phyloP scores from a whole-genome alignment of 345 rosid genomes.

The Lepidium sativum region DNA sequence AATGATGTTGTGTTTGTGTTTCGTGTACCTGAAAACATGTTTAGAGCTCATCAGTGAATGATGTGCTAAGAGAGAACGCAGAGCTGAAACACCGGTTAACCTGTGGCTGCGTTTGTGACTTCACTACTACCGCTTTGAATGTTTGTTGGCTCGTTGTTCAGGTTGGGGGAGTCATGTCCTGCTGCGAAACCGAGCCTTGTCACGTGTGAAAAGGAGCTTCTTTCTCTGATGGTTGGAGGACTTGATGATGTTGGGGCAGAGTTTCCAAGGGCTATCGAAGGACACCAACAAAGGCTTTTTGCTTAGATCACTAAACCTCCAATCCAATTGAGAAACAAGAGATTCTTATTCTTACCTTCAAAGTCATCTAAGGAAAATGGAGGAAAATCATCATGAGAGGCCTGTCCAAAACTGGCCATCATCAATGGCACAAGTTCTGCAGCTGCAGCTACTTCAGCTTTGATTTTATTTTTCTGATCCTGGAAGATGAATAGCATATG shows the following conservation, averaged over 20 bases:
- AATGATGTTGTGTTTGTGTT: slow-evolving; percentile 52
- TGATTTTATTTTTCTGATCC: slow-evolving; percentile 70
- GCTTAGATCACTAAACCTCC: background rate
- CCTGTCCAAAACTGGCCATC: slow-evolving; percentile 34
- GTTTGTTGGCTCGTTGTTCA: slow-evolving; percentile 49
- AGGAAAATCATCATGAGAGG: slow-evolving; percentile 37
- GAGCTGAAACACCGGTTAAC: slow-evolving; percentile 14
- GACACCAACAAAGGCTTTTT: background rate
- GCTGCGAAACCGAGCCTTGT: slow-evolving; percentile 94
- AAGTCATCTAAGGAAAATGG: slow-evolving; percentile 78
- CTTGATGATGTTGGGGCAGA: slow-evolving; percentile 47
- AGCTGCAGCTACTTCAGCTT: slow-evolving; percentile 66
- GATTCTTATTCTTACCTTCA: slow-evolving; percentile 46
- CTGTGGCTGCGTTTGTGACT: slow-evolving; percentile 34
- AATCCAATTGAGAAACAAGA: background rate
- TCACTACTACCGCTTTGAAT: slow-evolving; percentile 22
- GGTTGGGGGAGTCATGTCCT: slow-evolving; percentile 73
- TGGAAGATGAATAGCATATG: slow-evolving; percentile 25
- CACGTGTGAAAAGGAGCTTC: slow-evolving; percentile 71
- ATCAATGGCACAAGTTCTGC: slow-evolving; percentile 38
- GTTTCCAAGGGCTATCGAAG: slow-evolving; percentile 55
- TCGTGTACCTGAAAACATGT: slow-evolving; percentile 38
- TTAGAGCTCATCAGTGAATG: background rate
- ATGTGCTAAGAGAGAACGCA: background rate
- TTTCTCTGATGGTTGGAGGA: slow-evolving; percentile 57